These are phyloP conservation scores for Pichia pseudocactophila DNA, from an alignment of 805 yeast genomes.

Conservation along the genomic window DNA sequence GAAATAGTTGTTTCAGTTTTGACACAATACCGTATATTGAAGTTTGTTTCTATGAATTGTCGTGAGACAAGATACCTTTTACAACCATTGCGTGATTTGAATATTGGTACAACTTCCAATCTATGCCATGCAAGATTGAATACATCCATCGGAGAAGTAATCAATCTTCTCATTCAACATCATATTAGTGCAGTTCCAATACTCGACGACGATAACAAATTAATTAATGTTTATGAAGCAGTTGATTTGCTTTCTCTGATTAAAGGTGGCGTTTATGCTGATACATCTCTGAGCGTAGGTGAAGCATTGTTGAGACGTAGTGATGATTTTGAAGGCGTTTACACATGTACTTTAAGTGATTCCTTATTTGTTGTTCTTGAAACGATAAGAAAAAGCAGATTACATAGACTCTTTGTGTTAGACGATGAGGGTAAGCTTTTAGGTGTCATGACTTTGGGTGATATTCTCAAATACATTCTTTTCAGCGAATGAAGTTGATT, in stretches of 20 bases:
- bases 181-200: slow-evolving; percentile 93
- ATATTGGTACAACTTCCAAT: slow-evolving; percentile 46
- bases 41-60: slow-evolving; percentile 93
- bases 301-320: slow-evolving; percentile 91
- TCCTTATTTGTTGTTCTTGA: slow-evolving; percentile 84
- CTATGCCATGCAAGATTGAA: slow-evolving; percentile 79
- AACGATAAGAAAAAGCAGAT: slow-evolving; percentile 81
- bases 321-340: slow-evolving; percentile 96
- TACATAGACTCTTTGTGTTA: slow-evolving; percentile 87
- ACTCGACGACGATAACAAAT: slow-evolving; percentile 54
- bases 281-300: slow-evolving; percentile 84
- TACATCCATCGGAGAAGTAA: slow-evolving; percentile 91
- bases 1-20: slow-evolving; percentile 93
- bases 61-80: slow-evolving; percentile 81
- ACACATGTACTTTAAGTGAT: slow-evolving; percentile 86
- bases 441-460: slow-evolving; percentile 87
- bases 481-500: slow-evolving; percentile 26
- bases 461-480: slow-evolving; percentile 75
- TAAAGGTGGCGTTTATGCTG: slow-evolving; percentile 90
- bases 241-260: slow-evolving; percentile 88
- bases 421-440: slow-evolving; percentile 69
- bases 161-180: slow-evolving; percentile 64
- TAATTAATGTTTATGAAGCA: slow-evolving; percentile 90
- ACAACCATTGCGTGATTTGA: slow-evolving; percentile 63
- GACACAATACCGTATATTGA: slow-evolving; percentile 91